A percentile compares a stretch with the other conserved stretches of the same genome.
Conservation (phyloP, 495 filamentous ascomycete genomes). For the Neurospora pannonica region DNA sequence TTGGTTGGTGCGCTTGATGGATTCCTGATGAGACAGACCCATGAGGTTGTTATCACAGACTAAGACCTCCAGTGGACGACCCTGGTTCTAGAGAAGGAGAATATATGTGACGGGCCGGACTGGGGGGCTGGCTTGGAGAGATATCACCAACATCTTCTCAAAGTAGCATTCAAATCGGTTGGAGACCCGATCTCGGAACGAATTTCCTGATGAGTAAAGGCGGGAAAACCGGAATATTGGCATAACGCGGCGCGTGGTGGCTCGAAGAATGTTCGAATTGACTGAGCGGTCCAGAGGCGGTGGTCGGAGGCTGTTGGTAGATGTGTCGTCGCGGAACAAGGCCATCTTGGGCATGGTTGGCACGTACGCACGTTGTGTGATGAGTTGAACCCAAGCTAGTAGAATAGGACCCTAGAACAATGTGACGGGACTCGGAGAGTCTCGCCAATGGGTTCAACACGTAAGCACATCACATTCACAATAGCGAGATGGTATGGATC, state of each 20-base stretch:
- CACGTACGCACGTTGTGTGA: neutral
- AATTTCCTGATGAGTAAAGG: too few species aligned
- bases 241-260: neutral
- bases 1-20: too few species aligned
- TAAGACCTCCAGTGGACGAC: too few species aligned
- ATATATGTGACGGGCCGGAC: too few species aligned
- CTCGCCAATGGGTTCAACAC: neutral
- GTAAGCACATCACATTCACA: neutral
- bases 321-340: neutral
- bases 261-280: neutral
- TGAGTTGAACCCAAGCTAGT: neutral
- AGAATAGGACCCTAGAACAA: neutral
- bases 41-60: too few species aligned
- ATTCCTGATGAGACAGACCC: too few species aligned
- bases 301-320: neutral
- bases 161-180: too few species aligned
- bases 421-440: neutral
- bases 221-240: neutral
- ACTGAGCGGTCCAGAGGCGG: neutral
- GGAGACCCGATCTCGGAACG: too few species aligned
- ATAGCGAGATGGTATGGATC: neutral
- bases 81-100: too few species aligned
- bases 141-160: too few species aligned
- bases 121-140: too few species aligned
- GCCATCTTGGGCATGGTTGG: neutral